Percentiles rank a stretch among this genome's conserved stretches.
phyloP scores from a whole-genome alignment of 2,329 filamentous ascomycete species.

The Phymatotrichopsis omnivora region DNA sequence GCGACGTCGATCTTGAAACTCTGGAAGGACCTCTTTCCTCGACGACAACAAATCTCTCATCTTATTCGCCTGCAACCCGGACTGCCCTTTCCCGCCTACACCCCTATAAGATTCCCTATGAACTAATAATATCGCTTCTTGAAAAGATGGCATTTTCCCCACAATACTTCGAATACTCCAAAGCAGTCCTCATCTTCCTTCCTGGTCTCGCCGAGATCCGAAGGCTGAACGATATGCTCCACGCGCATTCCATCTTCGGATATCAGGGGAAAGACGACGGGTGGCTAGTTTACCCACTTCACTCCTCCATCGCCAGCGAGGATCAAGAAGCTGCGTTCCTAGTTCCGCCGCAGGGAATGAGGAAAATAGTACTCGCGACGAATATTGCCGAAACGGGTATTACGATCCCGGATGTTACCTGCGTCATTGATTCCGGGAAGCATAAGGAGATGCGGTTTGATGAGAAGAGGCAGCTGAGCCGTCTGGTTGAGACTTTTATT shows the following conservation, averaged over 20 bases:
- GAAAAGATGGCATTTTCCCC: constrained; percentile 61
- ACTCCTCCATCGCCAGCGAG: constrained; percentile 90
- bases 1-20: constrained; percentile 39
- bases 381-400: constrained; percentile 99
- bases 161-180: constrained; percentile 62
- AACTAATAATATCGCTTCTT: constrained; percentile 71
- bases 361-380: constrained; percentile 92
- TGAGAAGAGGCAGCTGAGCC: constrained; percentile 79
- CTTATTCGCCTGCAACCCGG: constrained; percentile 53
- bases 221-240: constrained; percentile 73
- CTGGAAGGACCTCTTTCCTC: constrained; percentile 33
- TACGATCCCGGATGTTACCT: constrained; percentile 95
- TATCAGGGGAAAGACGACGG: constrained; percentile 37
- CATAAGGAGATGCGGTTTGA: constrained; percentile 97
- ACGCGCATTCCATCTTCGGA: constrained; percentile 64
- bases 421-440: constrained; percentile 91
- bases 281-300: constrained; percentile 82
- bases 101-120: constrained; percentile 85
- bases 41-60: constrained; percentile 34
- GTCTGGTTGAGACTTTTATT: constrained; percentile 88
- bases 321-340: constrained; percentile 92
- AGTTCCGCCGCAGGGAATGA: constrained; percentile 65
- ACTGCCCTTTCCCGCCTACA: constrained; percentile 68
- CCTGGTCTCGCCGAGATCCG: constrained; percentile 91
- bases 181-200: constrained; percentile 86